phyloP scores from a whole-genome alignment of 257 asterid species.

The Solanum etuberosum region DNA sequence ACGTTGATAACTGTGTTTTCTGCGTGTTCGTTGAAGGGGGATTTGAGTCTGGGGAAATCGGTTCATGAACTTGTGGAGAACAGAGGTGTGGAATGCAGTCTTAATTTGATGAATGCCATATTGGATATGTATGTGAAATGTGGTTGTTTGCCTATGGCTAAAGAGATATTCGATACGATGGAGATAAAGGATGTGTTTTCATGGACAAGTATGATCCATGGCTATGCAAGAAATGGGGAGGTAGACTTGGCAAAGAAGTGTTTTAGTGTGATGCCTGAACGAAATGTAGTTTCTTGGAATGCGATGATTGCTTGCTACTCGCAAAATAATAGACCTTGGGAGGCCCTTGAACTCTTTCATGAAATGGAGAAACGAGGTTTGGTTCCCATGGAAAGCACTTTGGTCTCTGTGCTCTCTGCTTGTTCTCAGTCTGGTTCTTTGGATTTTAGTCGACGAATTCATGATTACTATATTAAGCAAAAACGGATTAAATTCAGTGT shows the following conservation, averaged over 20 bases:
- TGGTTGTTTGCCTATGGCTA: constrained; percentile 45
- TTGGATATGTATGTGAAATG: constrained; percentile 76
- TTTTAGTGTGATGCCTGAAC: constrained; percentile 56
- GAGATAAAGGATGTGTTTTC: constrained; percentile 57
- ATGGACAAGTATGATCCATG: constrained; percentile 77
- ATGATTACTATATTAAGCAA: constrained; percentile 36
- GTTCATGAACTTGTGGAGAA: constrained; percentile 27
- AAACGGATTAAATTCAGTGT: constrained; percentile 20
- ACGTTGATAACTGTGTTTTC: constrained; percentile 59
- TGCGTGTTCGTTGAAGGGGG: constrained; percentile 62
- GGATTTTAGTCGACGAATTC: constrained; percentile 35
- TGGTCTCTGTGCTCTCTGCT: constrained; percentile 68
- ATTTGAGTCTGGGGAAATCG: constrained; percentile 37
- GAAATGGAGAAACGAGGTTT: constrained; percentile 47
- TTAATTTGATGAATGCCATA: constrained; percentile 55
- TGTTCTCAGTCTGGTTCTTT: constrained; percentile 59
- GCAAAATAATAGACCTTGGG: constrained; percentile 50
- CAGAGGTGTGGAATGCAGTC: constrained; percentile 24
- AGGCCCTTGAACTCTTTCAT: constrained; percentile 49
- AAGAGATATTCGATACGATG: constrained; percentile 39
- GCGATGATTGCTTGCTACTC: constrained; percentile 70
- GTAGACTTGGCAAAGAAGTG: constrained; percentile 45
- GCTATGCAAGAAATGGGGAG: constrained; percentile 49
- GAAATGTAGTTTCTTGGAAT: constrained; percentile 73
- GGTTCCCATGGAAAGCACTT: constrained; percentile 46